Evolutionary conservation across 129 eudicot genomes (phyloP).

Genomic region (Pittosporum tobira): DNA sequence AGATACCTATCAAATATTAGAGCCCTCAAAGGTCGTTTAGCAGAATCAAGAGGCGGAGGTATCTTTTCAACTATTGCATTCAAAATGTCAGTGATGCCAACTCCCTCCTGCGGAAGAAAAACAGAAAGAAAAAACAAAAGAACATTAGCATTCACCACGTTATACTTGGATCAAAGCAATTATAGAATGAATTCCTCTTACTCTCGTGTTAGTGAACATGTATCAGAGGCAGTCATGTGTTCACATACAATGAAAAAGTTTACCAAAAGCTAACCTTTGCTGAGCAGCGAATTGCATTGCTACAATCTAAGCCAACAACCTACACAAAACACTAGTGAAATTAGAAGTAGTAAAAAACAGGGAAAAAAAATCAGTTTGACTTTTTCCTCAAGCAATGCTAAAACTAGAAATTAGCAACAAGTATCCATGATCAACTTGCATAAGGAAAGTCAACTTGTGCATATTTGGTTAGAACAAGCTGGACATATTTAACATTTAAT

Average conservation of each 20-base stretch:
- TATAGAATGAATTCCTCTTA: not conserved
- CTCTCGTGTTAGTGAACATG: not conserved
- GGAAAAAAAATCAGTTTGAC: not conserved
- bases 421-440: not conserved
- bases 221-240: not conserved
- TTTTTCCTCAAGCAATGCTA: not conserved
- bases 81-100: slow-evolving; percentile 79
- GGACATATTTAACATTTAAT: not conserved
- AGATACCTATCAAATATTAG: slow-evolving; percentile 88
- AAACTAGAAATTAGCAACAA: too few species aligned
- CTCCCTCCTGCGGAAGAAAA: slow-evolving; percentile 65
- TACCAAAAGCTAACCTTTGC: slow-evolving; percentile 63
- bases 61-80: slow-evolving; percentile 70
- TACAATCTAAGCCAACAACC: slow-evolving; percentile 94
- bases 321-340: slow-evolving; percentile 10
- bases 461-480: not conserved
- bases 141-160: not conserved
- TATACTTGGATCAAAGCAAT: not conserved
- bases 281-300: slow-evolving; percentile 87
- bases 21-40: slow-evolving; percentile 87
- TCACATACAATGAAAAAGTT: slow-evolving; percentile 1
- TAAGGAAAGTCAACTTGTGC: not conserved
- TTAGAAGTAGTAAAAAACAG: not conserved
- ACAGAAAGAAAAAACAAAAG: not conserved
- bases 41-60: slow-evolving; percentile 80